These are phyloP conservation scores for Fusarium xyrophilum DNA, from an alignment of 2,329 filamentous ascomycete genomes.

Conservation along the genomic window DNA sequence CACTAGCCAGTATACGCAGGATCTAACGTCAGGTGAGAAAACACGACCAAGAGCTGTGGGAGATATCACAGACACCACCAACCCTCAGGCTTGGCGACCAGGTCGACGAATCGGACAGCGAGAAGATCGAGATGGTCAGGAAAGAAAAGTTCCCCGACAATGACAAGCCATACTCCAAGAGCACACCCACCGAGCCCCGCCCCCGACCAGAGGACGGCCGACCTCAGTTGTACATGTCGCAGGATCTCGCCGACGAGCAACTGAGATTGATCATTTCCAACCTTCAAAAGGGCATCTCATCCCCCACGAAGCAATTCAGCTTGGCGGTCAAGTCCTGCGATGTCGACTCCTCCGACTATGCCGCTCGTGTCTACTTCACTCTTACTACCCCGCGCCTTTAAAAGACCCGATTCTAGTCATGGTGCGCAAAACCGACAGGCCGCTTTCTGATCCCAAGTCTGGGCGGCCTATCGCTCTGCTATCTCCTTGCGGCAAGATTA, in stretches of 20 bases:
- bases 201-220: background rate
- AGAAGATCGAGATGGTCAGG: background rate
- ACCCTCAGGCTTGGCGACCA: background rate
- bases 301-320: background rate
- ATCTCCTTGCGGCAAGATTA: background rate
- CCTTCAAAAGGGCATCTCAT: background rate
- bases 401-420: background rate
- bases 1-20: background rate
- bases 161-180: background rate
- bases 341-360: background rate
- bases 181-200: background rate
- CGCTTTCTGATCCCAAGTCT: background rate
- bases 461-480: background rate
- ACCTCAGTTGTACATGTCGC: background rate
- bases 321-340: background rate
- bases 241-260: background rate
- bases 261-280: background rate
- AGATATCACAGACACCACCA: background rate
- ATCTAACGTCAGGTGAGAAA: background rate
- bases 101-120: background rate
- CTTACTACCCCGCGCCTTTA: background rate
- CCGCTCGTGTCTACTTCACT: background rate
- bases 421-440: background rate
- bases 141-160: background rate
- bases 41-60: background rate